These are phyloP conservation scores for Pseudogymnoascus sp. DNA, from an alignment of 2,329 filamentous ascomycete species.

Conservation along the genomic window DNA sequence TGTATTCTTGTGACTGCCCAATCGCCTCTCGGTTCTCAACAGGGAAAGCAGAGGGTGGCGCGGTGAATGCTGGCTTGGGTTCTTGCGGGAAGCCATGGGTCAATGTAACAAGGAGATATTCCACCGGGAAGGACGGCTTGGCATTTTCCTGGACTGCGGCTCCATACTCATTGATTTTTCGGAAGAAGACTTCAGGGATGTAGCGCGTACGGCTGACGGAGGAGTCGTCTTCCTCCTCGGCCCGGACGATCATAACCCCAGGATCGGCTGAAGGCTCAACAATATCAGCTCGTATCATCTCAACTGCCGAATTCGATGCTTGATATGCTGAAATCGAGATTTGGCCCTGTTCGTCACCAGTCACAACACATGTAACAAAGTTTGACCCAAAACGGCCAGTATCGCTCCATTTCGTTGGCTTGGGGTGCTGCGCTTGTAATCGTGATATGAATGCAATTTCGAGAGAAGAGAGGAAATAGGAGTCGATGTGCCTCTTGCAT, in stretches of 20 bases:
- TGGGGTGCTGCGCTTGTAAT: constrained; percentile 79
- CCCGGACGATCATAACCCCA: constrained; percentile 85
- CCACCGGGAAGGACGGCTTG: constrained; percentile 90
- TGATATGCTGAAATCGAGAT: constrained; percentile 90
- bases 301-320: constrained; percentile 87
- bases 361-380: constrained; percentile 92
- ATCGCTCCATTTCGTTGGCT: constrained; percentile 93
- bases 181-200: constrained; percentile 95
- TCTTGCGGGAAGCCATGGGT: constrained; percentile 91
- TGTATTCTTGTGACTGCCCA: constrained; percentile 75
- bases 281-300: constrained; percentile 94
- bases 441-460: constrained; percentile 86
- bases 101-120: constrained; percentile 90
- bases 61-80: constrained; percentile 66
- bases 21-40: constrained; percentile 86
- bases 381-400: constrained; percentile 90
- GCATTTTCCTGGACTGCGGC: constrained; percentile 95
- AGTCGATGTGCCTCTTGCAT: constrained; percentile 93
- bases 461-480: constrained; percentile 80
- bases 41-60: constrained; percentile 58
- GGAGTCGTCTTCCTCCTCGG: constrained; percentile 76
- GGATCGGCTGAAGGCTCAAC: constrained; percentile 93
- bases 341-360: constrained; percentile 81
- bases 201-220: constrained; percentile 65
- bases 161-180: constrained; percentile 91